phyloP scores from a whole-genome alignment of 1,284 basidiomycete species.

The Inonotus hispidus region DNA sequence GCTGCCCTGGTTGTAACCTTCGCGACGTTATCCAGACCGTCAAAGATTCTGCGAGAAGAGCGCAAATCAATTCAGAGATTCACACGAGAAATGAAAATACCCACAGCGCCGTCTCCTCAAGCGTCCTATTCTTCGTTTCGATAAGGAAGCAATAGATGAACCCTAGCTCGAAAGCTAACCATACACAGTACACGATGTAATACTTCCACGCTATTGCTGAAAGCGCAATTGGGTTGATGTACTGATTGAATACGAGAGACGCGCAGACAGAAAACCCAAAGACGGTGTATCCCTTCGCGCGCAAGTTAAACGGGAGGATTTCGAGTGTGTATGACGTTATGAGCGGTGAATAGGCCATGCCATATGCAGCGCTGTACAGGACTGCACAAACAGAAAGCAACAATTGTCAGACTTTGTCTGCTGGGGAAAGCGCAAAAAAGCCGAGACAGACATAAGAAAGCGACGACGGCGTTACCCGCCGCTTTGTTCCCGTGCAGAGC shows the following conservation, averaged over 20 bases:
- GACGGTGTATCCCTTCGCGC: constrained; percentile 29
- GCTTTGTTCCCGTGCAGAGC: constrained; percentile 20
- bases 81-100: background rate
- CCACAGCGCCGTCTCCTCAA: constrained; percentile 19
- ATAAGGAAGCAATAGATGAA: constrained; percentile 27
- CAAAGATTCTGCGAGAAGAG: constrained; percentile 17
- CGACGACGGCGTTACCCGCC: constrained; percentile 27
- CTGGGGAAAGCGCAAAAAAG: constrained; percentile 7
- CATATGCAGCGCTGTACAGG: constrained; percentile 28
- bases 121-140: constrained; percentile 22
- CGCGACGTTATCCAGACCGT: constrained; percentile 19
- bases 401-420: background rate
- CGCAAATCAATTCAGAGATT: background rate
- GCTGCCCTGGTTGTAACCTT: constrained; percentile 12
- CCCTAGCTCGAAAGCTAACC: constrained; percentile 31
- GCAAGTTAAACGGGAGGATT: constrained; percentile 33
- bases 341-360: constrained; percentile 24
- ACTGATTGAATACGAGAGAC: constrained; percentile 37
- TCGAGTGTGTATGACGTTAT: constrained; percentile 32
- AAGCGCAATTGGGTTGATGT: constrained; percentile 30
- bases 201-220: constrained; percentile 31
- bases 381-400: constrained; percentile 8
- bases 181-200: constrained; percentile 26
- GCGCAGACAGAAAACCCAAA: constrained; percentile 25
- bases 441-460: constrained; percentile 31